Percentiles rank a stretch among this genome's conserved stretches.
phyloP scores from a whole-genome alignment of 1,139 yeast genomes.

The Protomyces inouyei region DNA sequence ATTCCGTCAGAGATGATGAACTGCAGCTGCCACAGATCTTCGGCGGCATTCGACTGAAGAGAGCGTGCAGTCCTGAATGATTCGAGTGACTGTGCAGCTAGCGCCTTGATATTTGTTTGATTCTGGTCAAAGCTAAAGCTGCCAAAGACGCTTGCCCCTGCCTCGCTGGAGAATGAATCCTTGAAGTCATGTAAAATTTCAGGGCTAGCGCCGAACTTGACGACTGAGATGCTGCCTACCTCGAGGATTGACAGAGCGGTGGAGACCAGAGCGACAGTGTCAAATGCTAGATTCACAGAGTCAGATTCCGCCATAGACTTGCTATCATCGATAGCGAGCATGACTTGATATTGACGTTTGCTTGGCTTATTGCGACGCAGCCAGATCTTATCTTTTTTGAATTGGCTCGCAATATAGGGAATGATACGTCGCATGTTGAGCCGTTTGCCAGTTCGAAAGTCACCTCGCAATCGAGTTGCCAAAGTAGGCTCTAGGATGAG shows the following conservation, averaged over 20 bases:
- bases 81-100: slow-evolving; percentile 66
- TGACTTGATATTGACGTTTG: slow-evolving; percentile 92
- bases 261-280: slow-evolving; percentile 88
- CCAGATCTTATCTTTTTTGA: slow-evolving; percentile 98
- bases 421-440: slow-evolving; percentile 95
- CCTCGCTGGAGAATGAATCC: slow-evolving; percentile 71
- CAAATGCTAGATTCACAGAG: slow-evolving; percentile 85
- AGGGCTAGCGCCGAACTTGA: slow-evolving; percentile 82
- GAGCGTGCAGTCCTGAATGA: slow-evolving; percentile 69
- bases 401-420: slow-evolving; percentile 96
- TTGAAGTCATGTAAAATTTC: slow-evolving; percentile 87
- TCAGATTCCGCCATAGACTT: slow-evolving; percentile 90
- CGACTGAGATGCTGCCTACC: slow-evolving; percentile 87
- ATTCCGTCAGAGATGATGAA: slow-evolving; percentile 94
- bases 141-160: slow-evolving; percentile 79
- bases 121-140: slow-evolving; percentile 90
- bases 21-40: slow-evolving; percentile 88
- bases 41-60: slow-evolving; percentile 34
- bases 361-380: slow-evolving; percentile 95
- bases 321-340: slow-evolving; percentile 97
- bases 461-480: slow-evolving; percentile 91
- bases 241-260: slow-evolving; percentile 91
- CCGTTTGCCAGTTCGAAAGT: slow-evolving; percentile 94
- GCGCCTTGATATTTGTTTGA: slow-evolving; percentile 71
- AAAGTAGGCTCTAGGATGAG: slow-evolving; percentile 90